phyloP scores from a whole-genome alignment of 108 stramenopile species.

The Stephanodiscus minutulus region DNA sequence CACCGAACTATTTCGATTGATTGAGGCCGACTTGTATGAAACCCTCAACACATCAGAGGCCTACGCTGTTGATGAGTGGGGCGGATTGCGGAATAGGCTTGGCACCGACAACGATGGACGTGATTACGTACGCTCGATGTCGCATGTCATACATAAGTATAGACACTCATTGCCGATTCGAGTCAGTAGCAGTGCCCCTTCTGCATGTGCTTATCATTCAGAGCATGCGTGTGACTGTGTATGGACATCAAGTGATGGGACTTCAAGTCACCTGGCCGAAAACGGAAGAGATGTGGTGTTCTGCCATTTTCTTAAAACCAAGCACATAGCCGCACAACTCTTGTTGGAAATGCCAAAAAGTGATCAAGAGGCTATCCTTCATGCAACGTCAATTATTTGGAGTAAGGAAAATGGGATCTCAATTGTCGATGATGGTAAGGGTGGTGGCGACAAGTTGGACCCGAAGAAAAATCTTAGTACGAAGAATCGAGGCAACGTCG shows the following conservation, averaged over 20 bases:
- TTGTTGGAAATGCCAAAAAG: background rate
- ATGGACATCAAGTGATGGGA: background rate
- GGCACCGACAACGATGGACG: too few species aligned
- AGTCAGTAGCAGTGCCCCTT: background rate
- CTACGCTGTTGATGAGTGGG: too few species aligned
- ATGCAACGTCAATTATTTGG: background rate
- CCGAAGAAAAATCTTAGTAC: too few species aligned
- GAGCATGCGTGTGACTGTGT: background rate
- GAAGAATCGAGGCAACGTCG: too few species aligned
- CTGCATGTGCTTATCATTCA: background rate
- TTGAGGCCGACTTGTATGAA: too few species aligned
- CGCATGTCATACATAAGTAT: too few species aligned
- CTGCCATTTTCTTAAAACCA: background rate
- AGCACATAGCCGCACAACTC: background rate
- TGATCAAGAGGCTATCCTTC: background rate
- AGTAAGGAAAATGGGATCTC: background rate
- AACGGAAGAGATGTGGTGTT: background rate
- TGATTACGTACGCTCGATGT: too few species aligned
- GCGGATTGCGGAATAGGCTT: too few species aligned
- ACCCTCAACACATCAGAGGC: too few species aligned
- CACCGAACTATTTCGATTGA: slow-evolving; percentile 8
- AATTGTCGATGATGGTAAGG: background rate
- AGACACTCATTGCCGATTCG: too few species aligned
- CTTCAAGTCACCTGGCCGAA: background rate
- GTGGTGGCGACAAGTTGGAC: background rate